Percentiles rank a stretch among this genome's conserved stretches.
Evolutionary conservation across 1,284 basidiomycete species (phyloP).

Genomic region (Athelia psychrophila): DNA sequence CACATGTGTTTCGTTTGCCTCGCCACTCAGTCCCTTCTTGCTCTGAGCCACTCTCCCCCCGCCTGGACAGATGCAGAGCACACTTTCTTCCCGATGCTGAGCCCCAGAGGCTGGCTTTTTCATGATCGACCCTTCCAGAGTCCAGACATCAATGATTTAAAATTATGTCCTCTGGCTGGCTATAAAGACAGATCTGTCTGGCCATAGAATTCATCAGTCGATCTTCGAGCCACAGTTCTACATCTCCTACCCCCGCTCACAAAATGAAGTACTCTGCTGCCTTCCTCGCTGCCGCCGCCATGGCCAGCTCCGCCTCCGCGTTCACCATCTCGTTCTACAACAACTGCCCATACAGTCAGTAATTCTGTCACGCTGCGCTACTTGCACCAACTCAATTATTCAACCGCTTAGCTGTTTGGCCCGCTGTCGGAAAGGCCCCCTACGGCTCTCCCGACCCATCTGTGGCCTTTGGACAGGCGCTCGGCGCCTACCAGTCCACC

Average conservation of each 20-base stretch:
- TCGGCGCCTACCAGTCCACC: conserved; percentile 2
- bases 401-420: conserved; percentile 11
- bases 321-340: conserved; percentile 13
- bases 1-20: too few species aligned
- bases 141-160: too few species aligned
- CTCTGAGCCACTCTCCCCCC: too few species aligned
- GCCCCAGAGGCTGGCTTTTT: too few species aligned
- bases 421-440: conserved; percentile 14
- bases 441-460: conserved; percentile 9
- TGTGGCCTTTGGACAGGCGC: conserved; percentile 8
- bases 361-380: neutral
- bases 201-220: too few species aligned
- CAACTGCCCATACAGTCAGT: conserved; percentile 10
- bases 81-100: too few species aligned
- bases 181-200: too few species aligned
- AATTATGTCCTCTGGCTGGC: too few species aligned
- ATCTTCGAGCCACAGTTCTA: too few species aligned
- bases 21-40: too few species aligned
- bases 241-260: conserved; percentile 15
- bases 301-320: conserved; percentile 7
- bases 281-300: neutral
- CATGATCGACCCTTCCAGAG: too few species aligned
- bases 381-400: neutral
- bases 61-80: too few species aligned
- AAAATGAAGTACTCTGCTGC: conserved; percentile 7